Base-by-base conservation (phyloP, 352 stramenopile species). In the Elongisporangium undulatum region DNA sequence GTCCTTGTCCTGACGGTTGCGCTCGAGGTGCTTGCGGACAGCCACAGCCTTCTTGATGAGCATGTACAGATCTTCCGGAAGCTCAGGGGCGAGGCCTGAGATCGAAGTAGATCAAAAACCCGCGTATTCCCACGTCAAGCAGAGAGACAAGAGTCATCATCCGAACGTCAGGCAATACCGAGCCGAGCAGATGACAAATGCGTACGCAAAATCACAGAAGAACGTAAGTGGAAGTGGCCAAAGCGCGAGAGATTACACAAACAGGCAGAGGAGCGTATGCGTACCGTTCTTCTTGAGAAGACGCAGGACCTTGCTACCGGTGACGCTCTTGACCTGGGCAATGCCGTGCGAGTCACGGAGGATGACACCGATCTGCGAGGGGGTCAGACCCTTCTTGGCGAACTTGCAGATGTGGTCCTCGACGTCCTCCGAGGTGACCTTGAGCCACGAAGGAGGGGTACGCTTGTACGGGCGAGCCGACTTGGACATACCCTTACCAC, bases 41-140 rank as follows among this genome's bases (percentile, higher is more conserved):
- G 97, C 91, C 68, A 99, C 98, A 59, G 98, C 98, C 92, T 99
- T 99, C 95, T 99, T 99, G 91, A 99, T 99, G 57, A 99, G 90
- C 94, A 99, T 99, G 94, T 99, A 99, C 68, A 99, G 85, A 87
- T 99, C 98, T 85, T 99, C 98, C 34, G 98, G 98, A 64, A 99
- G 96, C 81, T 99, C 97, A 49, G 98, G 96, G 53, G 98, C 97
- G 48, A 99, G 91, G 74, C 96, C 83, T 94, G 75, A 53, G 23
- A 20, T 21, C 26, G 45, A 73, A 57, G 20, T 24, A 61, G 21
- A 57, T 34, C 20, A 54, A 53, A 58, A 10, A 90, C 85, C 83
- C 85, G 85, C 71, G 68, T 94, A 92, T 79, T 79, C 85, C 85
- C 80, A 92, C 82, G 79, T 87, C 78, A 89, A 69, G 80, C 74